phyloP scores from a whole-genome alignment of 1,139 yeast species.

The Saccharomyces uvarum region DNA sequence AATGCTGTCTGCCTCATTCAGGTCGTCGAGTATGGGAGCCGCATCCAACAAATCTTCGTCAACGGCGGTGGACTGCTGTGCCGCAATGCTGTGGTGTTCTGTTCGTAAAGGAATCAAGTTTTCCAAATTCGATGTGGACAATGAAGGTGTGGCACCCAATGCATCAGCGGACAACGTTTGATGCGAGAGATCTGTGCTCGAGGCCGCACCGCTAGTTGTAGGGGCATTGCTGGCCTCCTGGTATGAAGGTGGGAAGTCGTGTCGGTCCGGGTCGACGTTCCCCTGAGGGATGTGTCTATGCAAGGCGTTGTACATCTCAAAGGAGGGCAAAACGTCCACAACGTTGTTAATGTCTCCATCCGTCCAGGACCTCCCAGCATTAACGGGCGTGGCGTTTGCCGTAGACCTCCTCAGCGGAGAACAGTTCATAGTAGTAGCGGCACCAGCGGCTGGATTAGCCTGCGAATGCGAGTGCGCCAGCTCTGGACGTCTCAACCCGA shows the following conservation, averaged over 20 bases:
- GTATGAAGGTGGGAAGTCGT: constrained; percentile 23
- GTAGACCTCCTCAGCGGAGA: constrained; percentile 6
- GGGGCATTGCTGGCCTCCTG: constrained; percentile 17
- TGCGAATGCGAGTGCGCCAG: not conserved
- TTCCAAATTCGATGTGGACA: constrained; percentile 6
- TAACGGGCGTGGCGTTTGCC: not conserved
- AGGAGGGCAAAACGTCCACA: constrained; percentile 26
- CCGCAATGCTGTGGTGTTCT: constrained; percentile 8
- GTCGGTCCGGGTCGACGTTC: constrained; percentile 21
- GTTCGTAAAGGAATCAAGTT: constrained; percentile 14
- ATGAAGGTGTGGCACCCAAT: not conserved
- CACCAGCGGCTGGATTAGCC: not conserved
- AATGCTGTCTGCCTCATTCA: constrained; percentile 21
- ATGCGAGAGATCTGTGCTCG: constrained; percentile 6
- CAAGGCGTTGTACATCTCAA: constrained; percentile 26
- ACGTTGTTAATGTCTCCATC: not conserved
- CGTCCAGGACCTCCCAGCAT: not conserved
- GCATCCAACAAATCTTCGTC: constrained; percentile 5
- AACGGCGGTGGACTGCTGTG: not conserved
- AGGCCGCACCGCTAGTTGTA: constrained; percentile 6
- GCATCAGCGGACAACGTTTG: constrained; percentile 2
- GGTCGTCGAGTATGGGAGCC: constrained; percentile 15
- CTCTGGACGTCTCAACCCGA: constrained; percentile 9
- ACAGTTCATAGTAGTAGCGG: not conserved
- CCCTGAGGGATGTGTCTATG: constrained; percentile 28